phyloP scores from a whole-genome alignment of 805 yeast genomes.

The Spencermartinsiella europaea region DNA sequence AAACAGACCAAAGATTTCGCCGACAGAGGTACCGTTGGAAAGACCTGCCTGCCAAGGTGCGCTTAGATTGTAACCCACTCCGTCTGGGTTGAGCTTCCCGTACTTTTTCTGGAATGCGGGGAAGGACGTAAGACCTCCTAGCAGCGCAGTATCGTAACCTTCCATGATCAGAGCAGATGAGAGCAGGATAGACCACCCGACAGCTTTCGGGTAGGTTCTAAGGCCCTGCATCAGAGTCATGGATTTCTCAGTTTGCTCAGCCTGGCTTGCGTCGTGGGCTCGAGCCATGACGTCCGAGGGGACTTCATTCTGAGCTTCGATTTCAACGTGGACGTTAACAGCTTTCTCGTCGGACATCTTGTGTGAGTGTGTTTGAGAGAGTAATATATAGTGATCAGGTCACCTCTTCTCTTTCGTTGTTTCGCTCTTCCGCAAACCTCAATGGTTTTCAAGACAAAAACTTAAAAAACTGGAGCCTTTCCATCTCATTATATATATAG shows the following conservation, averaged over 20 bases:
- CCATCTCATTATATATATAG: too few relatives aligned
- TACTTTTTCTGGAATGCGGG: conserved; percentile 40
- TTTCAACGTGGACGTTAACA: not conserved
- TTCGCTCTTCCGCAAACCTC: too few relatives aligned
- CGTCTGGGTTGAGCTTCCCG: conserved; percentile 27
- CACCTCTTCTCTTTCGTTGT: too few relatives aligned
- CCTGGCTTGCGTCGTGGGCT: conserved; percentile 10
- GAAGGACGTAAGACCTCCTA: conserved; percentile 40
- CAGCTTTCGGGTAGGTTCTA: conserved; percentile 40
- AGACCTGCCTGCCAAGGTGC: conserved; percentile 24
- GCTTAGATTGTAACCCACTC: conserved; percentile 10
- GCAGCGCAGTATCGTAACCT: conserved; percentile 42
- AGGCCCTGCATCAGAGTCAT: conserved; percentile 33
- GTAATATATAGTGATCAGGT: too few relatives aligned
- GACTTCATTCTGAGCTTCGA: conserved; percentile 1
- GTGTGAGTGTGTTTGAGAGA: too few relatives aligned
- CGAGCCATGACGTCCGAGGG: conserved; percentile 5
- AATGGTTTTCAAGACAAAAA: too few relatives aligned
- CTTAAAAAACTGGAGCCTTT: too few relatives aligned
- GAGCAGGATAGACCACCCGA: conserved; percentile 41
- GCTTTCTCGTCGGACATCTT: too few relatives aligned
- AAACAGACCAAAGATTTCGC: conserved; percentile 42
- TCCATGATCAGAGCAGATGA: conserved; percentile 45
- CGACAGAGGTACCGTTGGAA: conserved; percentile 27
- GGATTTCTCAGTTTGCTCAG: conserved; percentile 21